Conservation (phyloP, 331 rosid species). For the Erythrophleum ivorense region DNA sequence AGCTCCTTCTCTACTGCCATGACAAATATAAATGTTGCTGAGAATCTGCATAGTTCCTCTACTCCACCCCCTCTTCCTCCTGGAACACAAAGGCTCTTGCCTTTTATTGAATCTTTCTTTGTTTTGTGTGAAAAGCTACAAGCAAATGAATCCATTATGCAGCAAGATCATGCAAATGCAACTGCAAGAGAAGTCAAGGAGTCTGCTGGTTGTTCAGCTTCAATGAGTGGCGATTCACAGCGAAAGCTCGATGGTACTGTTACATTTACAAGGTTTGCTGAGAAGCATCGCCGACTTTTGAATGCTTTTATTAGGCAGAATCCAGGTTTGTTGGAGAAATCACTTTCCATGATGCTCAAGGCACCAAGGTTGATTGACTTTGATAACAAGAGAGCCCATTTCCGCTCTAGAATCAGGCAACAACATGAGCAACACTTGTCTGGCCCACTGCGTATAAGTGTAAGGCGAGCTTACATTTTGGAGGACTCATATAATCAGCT, state of each 20-base stretch:
- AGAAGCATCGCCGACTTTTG: conserved; percentile 94
- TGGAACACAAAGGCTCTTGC: conserved; percentile 94
- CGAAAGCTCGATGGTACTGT: conserved; percentile 76
- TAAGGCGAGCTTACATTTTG: conserved; percentile 94
- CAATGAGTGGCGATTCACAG: conserved; percentile 64
- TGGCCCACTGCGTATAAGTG: conserved; percentile 88
- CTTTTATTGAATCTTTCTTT: conserved; percentile 97
- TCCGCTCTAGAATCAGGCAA: conserved; percentile 96
- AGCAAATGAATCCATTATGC: conserved; percentile 68
- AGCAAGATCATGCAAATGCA: conserved; percentile 68
- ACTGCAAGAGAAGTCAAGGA: conserved; percentile 97
- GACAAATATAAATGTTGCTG: conserved; percentile 67
- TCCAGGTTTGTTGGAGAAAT: conserved; percentile 92
- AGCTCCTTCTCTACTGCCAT: conserved; percentile 60
- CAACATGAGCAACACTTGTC: conserved; percentile 92
- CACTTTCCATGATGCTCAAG: conserved; percentile 96
- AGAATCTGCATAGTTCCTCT: conserved; percentile 78
- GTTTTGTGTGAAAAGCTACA: conserved; percentile 95
- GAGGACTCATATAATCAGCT: conserved; percentile 97
- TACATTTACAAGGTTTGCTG: conserved; percentile 90
- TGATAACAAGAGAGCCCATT: conserved; percentile 93
- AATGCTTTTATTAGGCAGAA: conserved; percentile 98
- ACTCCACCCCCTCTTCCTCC: conserved; percentile 97
- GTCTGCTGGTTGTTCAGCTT: conserved; percentile 69
- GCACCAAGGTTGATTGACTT: conserved; percentile 97